These are phyloP conservation scores for Eimeria sp. DNA, from an alignment of 169 alveolate species.

Conservation along the genomic window DNA sequence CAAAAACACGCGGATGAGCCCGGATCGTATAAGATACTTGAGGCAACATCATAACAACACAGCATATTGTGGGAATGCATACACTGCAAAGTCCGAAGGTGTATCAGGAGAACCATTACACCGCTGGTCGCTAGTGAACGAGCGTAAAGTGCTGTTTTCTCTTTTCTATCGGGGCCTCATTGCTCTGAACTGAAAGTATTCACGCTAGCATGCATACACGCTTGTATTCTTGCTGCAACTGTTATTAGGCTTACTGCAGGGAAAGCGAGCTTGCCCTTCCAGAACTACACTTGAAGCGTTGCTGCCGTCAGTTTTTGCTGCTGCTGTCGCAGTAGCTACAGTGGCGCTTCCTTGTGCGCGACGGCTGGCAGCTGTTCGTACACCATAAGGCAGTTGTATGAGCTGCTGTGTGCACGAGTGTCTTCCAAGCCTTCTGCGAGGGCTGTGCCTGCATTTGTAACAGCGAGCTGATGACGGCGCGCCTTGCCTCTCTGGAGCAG, in stretches of 20 bases:
- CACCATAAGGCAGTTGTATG: not conserved
- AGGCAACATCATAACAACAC: not conserved
- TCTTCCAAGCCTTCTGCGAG: conserved; percentile 19
- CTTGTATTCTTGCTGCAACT: not conserved
- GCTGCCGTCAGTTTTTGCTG: not conserved
- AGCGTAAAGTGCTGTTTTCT: not conserved
- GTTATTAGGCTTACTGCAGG: conserved; percentile 3
- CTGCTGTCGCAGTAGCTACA: not conserved
- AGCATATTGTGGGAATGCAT: not conserved
- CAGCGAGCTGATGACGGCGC: not conserved
- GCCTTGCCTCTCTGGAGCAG: not conserved
- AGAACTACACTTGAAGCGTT: not conserved
- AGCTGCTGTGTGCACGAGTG: not conserved
- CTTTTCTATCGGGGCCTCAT: not conserved
- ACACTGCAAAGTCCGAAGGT: not conserved
- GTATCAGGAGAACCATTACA: not conserved
- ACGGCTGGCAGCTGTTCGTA: not conserved
- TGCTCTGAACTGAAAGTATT: not conserved
- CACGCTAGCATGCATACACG: not conserved
- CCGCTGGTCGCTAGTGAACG: not conserved
- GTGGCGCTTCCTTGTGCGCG: not conserved
- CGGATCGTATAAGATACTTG: not conserved
- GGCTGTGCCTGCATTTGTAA: not conserved
- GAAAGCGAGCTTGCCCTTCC: not conserved
- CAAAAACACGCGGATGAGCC: not conserved